These are phyloP conservation scores for Hygrocybe coccinea DNA, from an alignment of 768 basidiomycete genomes.

Conservation along the genomic window DNA sequence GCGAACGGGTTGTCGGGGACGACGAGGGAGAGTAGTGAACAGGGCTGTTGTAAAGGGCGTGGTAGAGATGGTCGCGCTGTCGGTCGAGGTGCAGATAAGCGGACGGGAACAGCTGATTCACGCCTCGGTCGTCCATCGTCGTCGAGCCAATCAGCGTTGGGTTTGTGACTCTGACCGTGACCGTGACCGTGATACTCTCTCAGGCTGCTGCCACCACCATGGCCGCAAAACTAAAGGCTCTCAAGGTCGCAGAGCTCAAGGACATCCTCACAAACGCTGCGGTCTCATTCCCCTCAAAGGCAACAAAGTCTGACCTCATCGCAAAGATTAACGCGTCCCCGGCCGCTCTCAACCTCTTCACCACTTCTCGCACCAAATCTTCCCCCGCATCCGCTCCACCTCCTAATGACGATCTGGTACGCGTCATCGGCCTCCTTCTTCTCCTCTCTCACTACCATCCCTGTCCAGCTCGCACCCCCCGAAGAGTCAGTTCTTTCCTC, in stretches of 20 bases:
- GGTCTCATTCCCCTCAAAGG: conserved; percentile 47
- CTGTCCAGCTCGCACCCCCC: conserved; percentile 25
- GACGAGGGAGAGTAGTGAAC: conserved; percentile 1
- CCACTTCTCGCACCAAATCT: conserved; percentile 30
- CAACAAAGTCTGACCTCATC: conserved; percentile 66
- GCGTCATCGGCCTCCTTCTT: conserved; percentile 2
- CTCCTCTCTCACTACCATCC: background rate
- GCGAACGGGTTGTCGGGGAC: conserved; percentile 17
- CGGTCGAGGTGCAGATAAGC: background rate
- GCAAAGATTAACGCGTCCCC: conserved; percentile 52
- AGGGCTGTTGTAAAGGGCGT: background rate
- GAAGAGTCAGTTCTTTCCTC: conserved; percentile 28
- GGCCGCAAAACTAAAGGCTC: conserved; percentile 43
- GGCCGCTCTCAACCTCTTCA: conserved; percentile 48
- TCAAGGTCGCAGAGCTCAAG: conserved; percentile 70
- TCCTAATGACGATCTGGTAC: conserved; percentile 28
- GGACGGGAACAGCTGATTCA: background rate
- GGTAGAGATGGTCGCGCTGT: background rate
- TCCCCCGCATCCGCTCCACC: conserved; percentile 8
- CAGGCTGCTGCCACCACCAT: conserved; percentile 27
- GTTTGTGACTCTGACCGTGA: no score
- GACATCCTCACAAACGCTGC: conserved; percentile 53
- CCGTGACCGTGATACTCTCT: no score
- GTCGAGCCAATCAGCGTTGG: background rate
- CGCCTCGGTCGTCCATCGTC: background rate